A percentile compares a stretch with the other conserved stretches of the same genome.
phyloP scores from a whole-genome alignment of 2,329 filamentous ascomycete genomes.

The Ophiocordyceps polyrhachis-furcata region DNA sequence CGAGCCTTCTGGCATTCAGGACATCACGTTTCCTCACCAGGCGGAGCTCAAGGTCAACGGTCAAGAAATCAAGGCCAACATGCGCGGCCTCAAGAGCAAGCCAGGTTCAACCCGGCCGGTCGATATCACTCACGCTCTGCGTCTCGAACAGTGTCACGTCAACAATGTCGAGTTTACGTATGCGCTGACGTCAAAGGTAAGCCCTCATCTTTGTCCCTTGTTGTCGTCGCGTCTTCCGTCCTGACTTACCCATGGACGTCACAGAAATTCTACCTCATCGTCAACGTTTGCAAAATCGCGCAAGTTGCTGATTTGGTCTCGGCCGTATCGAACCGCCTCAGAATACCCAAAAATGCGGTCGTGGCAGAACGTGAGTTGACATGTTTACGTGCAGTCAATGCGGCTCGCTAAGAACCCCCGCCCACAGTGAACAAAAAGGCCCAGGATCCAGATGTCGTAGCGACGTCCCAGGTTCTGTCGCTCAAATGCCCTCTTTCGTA shows the following conservation, averaged over 20 bases:
- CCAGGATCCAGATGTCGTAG: conserved; percentile 73
- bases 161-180: conserved; percentile 81
- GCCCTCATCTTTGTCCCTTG: conserved; percentile 10
- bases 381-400: not conserved
- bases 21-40: conserved; percentile 81
- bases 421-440: conserved; percentile 61
- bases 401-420: conserved; percentile 2
- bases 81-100: conserved; percentile 89
- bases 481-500: conserved; percentile 87
- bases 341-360: conserved; percentile 65
- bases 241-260: conserved; percentile 4
- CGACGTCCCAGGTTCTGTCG: conserved; percentile 75
- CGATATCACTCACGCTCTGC: conserved; percentile 66
- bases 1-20: conserved; percentile 44
- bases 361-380: conserved; percentile 56
- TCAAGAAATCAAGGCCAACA: conserved; percentile 77
- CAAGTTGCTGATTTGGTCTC: conserved; percentile 53
- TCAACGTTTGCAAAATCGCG: conserved; percentile 59
- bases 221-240: not conserved
- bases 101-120: conserved; percentile 85
- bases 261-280: conserved; percentile 53
- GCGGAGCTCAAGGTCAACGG: conserved; percentile 83
- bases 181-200: conserved; percentile 73
- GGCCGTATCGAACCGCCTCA: conserved; percentile 44
- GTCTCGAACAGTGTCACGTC: conserved; percentile 48